A percentile compares a stretch with the other conserved stretches of the same genome.
Evolutionary conservation across 202 grass and related monocot genomes (phyloP).

Genomic region (Panicum virgatum): DNA sequence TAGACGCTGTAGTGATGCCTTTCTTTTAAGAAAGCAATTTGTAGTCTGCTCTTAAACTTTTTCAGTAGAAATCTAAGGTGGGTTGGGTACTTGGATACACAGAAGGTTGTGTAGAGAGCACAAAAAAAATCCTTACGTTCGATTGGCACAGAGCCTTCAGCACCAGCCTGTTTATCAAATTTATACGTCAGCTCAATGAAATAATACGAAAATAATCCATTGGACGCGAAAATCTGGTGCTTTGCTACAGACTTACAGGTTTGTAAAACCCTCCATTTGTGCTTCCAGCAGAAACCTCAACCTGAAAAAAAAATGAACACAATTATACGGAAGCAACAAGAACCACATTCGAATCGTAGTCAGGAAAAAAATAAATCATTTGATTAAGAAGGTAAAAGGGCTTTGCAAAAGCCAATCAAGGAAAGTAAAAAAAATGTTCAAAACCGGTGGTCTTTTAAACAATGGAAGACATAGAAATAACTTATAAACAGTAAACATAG

Average conservation of each 20-base stretch:
- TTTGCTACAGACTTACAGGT: slow-evolving; percentile 5
- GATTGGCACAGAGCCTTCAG: slow-evolving; percentile 36
- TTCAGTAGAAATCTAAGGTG: neutral
- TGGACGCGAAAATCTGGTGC: neutral
- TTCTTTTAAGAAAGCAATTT: neutral
- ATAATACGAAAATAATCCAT: neutral
- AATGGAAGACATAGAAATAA: too few relatives aligned
- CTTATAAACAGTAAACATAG: neutral
- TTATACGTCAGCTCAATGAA: neutral
- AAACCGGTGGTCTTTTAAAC: neutral
- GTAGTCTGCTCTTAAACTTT: neutral
- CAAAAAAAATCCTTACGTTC: neutral
- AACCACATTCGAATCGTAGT: neutral
- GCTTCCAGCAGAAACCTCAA: neutral
- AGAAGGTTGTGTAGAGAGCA: neutral
- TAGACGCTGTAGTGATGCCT: neutral
- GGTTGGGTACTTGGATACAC: neutral
- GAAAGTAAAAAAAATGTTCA: too few relatives aligned
- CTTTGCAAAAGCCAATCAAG: neutral
- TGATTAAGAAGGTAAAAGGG: neutral
- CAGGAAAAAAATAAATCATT: neutral
- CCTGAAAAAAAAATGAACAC: slow-evolving; percentile 8
- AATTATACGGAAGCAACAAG: neutral
- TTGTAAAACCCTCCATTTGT: neutral
- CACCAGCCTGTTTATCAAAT: slow-evolving; percentile 21